Evolutionary conservation across 768 basidiomycete genomes (phyloP).

Genomic region (Boletellus ananas): DNA sequence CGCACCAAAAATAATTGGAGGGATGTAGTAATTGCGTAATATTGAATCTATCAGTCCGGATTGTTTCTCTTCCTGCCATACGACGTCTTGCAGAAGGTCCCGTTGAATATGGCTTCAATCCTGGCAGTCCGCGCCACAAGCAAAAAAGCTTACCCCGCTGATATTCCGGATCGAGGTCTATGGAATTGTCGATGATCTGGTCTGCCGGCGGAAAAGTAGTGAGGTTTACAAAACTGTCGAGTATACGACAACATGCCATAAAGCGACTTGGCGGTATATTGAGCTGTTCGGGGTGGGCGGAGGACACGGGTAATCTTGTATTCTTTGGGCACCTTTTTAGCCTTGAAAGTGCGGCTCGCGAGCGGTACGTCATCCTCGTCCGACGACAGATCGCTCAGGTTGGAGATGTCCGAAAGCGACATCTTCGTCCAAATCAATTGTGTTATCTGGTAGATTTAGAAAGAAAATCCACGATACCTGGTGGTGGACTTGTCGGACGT

Average conservation of each 20-base stretch:
- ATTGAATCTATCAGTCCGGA: conserved; percentile 60
- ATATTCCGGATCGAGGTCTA: conserved; percentile 63
- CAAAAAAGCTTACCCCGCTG: conserved; percentile 47
- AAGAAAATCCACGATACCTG: neutral
- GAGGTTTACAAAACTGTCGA: neutral
- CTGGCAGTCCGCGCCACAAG: neutral
- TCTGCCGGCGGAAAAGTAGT: conserved; percentile 30
- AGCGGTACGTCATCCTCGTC: conserved; percentile 36
- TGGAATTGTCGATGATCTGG: conserved; percentile 41
- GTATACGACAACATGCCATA: conserved; percentile 34
- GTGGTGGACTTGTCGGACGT: neutral
- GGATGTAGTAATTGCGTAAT: conserved; percentile 61
- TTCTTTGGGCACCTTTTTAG: conserved; percentile 27
- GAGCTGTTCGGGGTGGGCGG: conserved; percentile 35
- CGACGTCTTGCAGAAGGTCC: conserved; percentile 43
- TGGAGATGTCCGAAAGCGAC: conserved; percentile 42
- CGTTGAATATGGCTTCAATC: neutral
- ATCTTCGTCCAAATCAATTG: conserved; percentile 14
- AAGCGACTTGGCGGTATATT: conserved; percentile 41
- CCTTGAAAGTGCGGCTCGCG: conserved; percentile 16
- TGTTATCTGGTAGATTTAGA: neutral
- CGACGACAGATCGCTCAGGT: conserved; percentile 43
- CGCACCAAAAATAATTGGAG: conserved; percentile 64
- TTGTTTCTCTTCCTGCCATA: conserved; percentile 63
- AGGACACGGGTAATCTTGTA: conserved; percentile 33